Percentiles rank a stretch among this genome's conserved stretches.
Evolutionary conservation across 1,139 yeast genomes (phyloP).

Genomic region (Hanseniaspora gamundiae): DNA sequence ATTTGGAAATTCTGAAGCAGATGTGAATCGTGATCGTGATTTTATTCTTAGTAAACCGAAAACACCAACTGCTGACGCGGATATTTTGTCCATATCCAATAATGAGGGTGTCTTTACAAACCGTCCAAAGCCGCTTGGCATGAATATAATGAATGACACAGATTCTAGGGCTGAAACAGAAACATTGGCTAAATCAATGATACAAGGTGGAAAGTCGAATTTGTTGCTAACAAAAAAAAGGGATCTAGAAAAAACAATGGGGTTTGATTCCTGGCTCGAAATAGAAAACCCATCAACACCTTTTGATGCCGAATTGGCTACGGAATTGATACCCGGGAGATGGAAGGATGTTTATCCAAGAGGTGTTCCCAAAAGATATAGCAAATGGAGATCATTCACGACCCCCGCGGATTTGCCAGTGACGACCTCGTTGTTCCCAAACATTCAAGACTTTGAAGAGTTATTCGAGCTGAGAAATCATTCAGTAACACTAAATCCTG

Average conservation of each 20-base stretch:
- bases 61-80: not conserved
- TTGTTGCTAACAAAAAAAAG: not conserved
- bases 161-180: not conserved
- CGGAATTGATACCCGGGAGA: conserved; percentile 42
- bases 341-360: conserved; percentile 88
- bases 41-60: not conserved
- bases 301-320: conserved; percentile 33
- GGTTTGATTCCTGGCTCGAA: conserved; percentile 44
- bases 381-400: conserved; percentile 86
- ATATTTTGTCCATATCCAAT: not conserved
- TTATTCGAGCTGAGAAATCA: conserved; percentile 43
- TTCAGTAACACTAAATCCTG: conserved; percentile 28
- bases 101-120: not conserved
- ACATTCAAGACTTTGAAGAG: conserved; percentile 47
- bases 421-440: conserved; percentile 67
- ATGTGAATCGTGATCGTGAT: no score
- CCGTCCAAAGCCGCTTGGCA: not conserved
- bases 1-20: not conserved
- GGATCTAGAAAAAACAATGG: not conserved
- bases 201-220: not conserved
- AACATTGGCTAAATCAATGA: not conserved
- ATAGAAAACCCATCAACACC: conserved; percentile 60
- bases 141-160: not conserved
- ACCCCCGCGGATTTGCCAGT: conserved; percentile 90
- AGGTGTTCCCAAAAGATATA: conserved; percentile 47